phyloP scores from a whole-genome alignment of 2,329 filamentous ascomycete genomes.

The Verticillium tricorpus region DNA sequence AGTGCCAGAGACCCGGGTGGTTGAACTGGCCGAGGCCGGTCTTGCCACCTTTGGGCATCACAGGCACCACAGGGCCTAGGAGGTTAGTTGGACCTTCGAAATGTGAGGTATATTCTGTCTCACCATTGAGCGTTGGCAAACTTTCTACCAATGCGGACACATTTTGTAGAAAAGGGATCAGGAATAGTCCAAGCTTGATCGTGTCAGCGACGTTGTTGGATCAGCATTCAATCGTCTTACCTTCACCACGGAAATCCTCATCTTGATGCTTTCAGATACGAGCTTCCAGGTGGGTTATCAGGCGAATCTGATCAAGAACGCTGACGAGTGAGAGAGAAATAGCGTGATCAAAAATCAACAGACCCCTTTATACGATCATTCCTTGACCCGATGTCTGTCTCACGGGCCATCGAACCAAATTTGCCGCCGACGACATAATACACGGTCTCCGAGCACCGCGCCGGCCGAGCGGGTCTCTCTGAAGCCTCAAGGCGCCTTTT shows the following conservation, averaged over 20 bases:
- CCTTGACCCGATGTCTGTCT: background rate
- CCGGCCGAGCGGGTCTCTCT: background rate
- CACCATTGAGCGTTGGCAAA: background rate
- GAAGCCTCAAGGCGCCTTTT: background rate
- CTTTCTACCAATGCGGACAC: background rate
- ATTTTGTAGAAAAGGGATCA: background rate
- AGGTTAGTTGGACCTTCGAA: no score
- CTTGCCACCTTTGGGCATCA: constrained; percentile 5
- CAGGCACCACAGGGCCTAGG: background rate
- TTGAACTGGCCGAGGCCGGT: constrained; percentile 6
- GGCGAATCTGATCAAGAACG: background rate
- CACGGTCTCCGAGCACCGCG: background rate
- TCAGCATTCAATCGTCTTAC: background rate
- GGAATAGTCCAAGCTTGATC: background rate
- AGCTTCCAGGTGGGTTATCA: background rate
- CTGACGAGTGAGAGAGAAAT: background rate
- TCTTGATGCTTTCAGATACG: background rate
- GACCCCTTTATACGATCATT: background rate
- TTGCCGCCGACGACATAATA: background rate
- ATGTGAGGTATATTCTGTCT: background rate
- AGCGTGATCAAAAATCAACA: background rate
- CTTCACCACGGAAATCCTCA: background rate
- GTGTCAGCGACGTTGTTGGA: background rate
- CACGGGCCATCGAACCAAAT: background rate
- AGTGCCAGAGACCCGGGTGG: constrained; percentile 9